phyloP scores from a whole-genome alignment of 495 filamentous ascomycete genomes.

The Gamarada debralockiae region DNA sequence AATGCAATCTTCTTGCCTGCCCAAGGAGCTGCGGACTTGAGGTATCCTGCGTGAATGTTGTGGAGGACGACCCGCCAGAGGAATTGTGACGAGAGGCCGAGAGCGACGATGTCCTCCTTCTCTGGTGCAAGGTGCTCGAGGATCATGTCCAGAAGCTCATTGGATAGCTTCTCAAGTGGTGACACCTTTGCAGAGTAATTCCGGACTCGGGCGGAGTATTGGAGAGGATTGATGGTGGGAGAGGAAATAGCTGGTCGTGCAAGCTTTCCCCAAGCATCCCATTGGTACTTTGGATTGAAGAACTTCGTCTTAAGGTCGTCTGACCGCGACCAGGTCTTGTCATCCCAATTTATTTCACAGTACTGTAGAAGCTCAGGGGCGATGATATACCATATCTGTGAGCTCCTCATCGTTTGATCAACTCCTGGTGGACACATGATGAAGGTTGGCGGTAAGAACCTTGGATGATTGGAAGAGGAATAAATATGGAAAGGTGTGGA shows the following conservation, averaged over 20 bases:
- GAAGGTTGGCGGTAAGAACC: background rate
- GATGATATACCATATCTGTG: background rate
- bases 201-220: background rate
- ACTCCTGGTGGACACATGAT: constrained; percentile 2
- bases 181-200: background rate
- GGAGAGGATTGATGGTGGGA: background rate
- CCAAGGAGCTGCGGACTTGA: background rate
- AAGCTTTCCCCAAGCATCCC: no score
- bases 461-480: no score
- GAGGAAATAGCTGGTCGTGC: background rate
- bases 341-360: no score
- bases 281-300: background rate
- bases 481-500: background rate
- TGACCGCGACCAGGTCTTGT: no score
- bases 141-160: constrained; percentile 1
- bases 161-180: background rate
- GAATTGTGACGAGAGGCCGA: background rate
- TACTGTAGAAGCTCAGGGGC: background rate
- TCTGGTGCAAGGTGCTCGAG: background rate
- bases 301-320: background rate
- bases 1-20: background rate
- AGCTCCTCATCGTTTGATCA: background rate
- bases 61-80: background rate
- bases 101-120: background rate
- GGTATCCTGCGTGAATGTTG: background rate